phyloP scores from a whole-genome alignment of 2,329 filamentous ascomycete genomes.

The Beauveria sp. region DNA sequence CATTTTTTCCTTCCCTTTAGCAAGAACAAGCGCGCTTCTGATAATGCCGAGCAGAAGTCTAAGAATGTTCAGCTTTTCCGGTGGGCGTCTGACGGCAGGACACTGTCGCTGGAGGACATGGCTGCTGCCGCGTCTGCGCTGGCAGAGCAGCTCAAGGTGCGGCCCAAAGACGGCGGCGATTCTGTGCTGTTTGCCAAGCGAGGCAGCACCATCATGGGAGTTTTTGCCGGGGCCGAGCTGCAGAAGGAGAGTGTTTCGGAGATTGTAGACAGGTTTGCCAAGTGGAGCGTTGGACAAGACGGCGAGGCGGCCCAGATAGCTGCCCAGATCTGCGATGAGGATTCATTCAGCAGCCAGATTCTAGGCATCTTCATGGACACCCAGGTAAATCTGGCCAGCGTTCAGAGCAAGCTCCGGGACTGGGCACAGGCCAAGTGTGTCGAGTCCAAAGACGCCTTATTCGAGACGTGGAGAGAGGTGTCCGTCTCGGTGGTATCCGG shows the following conservation, averaged over 20 bases:
- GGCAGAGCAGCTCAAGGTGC: not conserved
- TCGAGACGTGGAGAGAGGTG: not conserved
- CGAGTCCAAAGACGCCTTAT: not conserved
- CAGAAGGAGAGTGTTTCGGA: not conserved
- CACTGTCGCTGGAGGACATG: not conserved
- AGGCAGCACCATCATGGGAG: not conserved
- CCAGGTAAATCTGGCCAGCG: not conserved
- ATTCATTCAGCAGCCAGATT: not conserved
- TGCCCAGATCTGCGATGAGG: not conserved
- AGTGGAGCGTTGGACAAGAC: not conserved
- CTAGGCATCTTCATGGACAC: not conserved
- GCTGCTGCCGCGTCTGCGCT: not conserved
- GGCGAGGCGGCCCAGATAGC: not conserved
- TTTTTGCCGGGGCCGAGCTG: not conserved
- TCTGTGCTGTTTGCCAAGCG: not conserved
- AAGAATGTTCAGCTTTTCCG: not conserved
- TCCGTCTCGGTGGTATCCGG: not conserved
- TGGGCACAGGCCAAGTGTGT: not conserved
- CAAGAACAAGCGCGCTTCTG: not conserved
- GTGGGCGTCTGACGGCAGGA: not conserved
- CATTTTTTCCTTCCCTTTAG: not conserved
- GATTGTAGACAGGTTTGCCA: not conserved
- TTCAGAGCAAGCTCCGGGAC: not conserved
- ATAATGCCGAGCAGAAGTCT: not conserved
- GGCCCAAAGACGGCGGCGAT: not conserved